A percentile compares a stretch with the other conserved stretches of the same genome.
Evolutionary conservation across 2,329 filamentous ascomycete genomes (phyloP).

Genomic region (Xylaria arbuscula): DNA sequence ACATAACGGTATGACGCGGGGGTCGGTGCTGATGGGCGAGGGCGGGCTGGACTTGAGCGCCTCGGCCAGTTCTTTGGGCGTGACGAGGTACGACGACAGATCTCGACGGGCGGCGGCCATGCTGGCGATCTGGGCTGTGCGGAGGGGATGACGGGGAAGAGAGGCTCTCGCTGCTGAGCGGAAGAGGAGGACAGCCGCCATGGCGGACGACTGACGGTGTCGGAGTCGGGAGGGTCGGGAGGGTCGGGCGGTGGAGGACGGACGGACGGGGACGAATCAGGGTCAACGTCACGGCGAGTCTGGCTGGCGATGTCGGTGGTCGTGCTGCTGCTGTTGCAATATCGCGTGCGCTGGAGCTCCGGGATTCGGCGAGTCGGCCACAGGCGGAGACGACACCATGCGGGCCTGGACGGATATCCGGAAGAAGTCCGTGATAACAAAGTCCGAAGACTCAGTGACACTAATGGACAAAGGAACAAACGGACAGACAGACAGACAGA

Average conservation of each 20-base stretch:
- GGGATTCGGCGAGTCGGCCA: conserved; percentile 35
- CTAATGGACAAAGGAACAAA: neutral
- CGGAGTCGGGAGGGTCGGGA: no score
- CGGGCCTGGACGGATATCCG: neutral
- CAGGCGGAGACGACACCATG: conserved; percentile 15
- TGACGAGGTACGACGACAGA: conserved; percentile 86
- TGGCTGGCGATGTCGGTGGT: conserved; percentile 21
- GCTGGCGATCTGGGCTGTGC: conserved; percentile 49
- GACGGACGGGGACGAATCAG: conserved; percentile 23
- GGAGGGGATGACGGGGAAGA: conserved; percentile 53
- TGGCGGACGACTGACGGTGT: conserved; percentile 42
- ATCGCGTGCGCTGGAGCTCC: conserved; percentile 38
- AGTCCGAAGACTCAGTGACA: neutral
- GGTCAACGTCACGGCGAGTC: conserved; percentile 6
- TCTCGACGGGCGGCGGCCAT: conserved; percentile 59
- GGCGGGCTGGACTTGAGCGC: conserved; percentile 86
- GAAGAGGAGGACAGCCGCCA: conserved; percentile 58
- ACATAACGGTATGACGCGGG: conserved; percentile 88
- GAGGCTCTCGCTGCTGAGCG: conserved; percentile 55
- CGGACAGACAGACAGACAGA: neutral
- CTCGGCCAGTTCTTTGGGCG: conserved; percentile 81
- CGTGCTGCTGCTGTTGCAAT: conserved; percentile 16
- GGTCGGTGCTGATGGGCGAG: conserved; percentile 81
- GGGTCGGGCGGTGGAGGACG: conserved; percentile 20
- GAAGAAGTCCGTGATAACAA: neutral